Evolutionary conservation across 768 basidiomycete species (phyloP), one percentile per base, ranked within the genome.

Genomic region (Phaeotremella skinneri): DNA sequence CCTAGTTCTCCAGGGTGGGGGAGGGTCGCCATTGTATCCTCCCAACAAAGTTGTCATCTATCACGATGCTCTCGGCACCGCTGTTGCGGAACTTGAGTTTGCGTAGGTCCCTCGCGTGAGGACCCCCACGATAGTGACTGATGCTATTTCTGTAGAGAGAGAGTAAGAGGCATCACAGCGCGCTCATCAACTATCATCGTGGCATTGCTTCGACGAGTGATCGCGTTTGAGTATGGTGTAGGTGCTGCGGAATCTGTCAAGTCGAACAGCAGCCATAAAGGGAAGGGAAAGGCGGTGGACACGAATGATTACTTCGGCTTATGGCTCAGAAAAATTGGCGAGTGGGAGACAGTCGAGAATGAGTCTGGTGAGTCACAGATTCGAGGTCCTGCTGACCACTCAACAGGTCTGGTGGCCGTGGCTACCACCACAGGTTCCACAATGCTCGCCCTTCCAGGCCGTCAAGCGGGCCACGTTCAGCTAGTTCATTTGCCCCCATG

Each of bases 401-500:
- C 20, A 23, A 9, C 39, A 78, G 77, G 77, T 26, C 64, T 78
- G 9, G 62, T 75, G 25, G 71, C 77, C 4, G 31, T 77, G 0
- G 67, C 75, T 0, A 65, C 70, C 1, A 34, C 67, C 3, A 60
- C 64, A 16, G 68, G 66, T 1, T 74, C 73, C 1, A 66, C 71
- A 4, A 56, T 78, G 11, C 61, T 78, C 7, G 74, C 73, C 4
- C 63, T 78, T 16, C 76, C 76, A 23, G 77, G 77, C n/a, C 63
- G 77, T n/a, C 77, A 78, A 64, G 31, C 68, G 9, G 77, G 77
- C 17, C 77, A 78, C 52, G 68, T 77, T 27, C 76, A 78, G 48
- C 67, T 78, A 6, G 58, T 77, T n/a, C 67, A 71, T 21, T 67
- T 78, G 2, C 59, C 70, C 2, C 72, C 68, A 7, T 72, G 69